These are phyloP conservation scores for Mycena leptocephala DNA, from an alignment of 768 basidiomycete genomes.

Conservation along the genomic window DNA sequence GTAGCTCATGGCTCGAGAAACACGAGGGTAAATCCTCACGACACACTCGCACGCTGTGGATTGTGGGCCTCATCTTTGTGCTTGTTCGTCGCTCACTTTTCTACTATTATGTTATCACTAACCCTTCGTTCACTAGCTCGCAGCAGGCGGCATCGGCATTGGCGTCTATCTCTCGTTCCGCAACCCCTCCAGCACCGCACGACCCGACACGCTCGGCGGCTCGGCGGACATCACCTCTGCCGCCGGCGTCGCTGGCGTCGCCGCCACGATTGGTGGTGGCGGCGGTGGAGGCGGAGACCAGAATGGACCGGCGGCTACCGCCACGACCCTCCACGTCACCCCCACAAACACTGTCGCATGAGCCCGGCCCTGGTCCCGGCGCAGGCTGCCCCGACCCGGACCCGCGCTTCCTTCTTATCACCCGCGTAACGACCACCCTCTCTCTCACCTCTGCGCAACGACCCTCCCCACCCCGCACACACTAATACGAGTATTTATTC, in stretches of 20 bases:
- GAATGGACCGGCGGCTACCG: neutral
- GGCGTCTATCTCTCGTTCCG: conserved; percentile 33
- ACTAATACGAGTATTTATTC: conserved; percentile 7
- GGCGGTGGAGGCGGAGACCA: neutral
- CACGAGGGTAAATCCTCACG: conserved; percentile 26
- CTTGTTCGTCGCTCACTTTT: conserved; percentile 20
- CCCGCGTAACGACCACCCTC: neutral
- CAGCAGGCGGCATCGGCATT: conserved; percentile 31
- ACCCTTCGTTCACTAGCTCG: conserved; percentile 7
- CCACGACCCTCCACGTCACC: conserved; percentile 22
- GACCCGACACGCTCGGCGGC: conserved; percentile 24
- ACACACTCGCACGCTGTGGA: conserved; percentile 24
- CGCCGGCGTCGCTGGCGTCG: neutral
- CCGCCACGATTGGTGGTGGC: neutral
- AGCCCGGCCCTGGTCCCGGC: neutral
- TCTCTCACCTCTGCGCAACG: neutral
- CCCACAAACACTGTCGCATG: conserved; percentile 32
- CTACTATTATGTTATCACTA: neutral
- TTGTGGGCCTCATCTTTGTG: conserved; percentile 26
- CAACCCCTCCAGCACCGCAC: conserved; percentile 5
- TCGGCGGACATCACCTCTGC: conserved; percentile 19
- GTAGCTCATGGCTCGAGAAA: conserved; percentile 34
- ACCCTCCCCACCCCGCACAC: neutral
- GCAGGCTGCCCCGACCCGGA: neutral
- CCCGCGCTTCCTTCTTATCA: neutral